phyloP scores from a whole-genome alignment of 176 grass and related monocot genomes.

The Bromus sterilis region DNA sequence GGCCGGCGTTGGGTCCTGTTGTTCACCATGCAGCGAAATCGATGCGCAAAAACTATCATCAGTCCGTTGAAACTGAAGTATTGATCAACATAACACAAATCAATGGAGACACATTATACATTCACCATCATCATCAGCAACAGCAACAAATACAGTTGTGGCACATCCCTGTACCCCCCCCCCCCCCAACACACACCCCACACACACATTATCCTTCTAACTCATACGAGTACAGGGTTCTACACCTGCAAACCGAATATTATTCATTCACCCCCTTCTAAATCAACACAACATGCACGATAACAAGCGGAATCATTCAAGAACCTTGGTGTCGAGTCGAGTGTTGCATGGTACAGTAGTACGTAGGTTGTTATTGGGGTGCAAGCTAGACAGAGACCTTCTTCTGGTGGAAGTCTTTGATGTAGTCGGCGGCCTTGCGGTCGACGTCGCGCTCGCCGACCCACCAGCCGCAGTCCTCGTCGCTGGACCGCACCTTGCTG shows the following conservation, averaged over 20 bases:
- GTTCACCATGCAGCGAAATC: no score
- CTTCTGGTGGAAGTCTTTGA: slow-evolving; percentile 56
- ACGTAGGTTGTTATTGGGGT: no score
- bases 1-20: no score
- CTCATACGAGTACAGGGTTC: neutral
- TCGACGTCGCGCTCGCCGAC: slow-evolving; percentile 73
- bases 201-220: no score
- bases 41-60: no score
- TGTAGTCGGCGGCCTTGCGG: slow-evolving; percentile 65
- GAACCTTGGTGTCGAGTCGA: neutral
- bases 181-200: neutral
- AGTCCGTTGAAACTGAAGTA: no score
- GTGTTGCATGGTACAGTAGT: no score
- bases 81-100: neutral
- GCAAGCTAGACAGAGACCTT: neutral
- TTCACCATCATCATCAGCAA: neutral
- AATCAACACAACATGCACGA: neutral
- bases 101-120: neutral
- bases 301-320: neutral
- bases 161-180: neutral
- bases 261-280: neutral
- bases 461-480: slow-evolving; percentile 66
- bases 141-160: neutral
- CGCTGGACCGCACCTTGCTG: slow-evolving; percentile 59
- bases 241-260: neutral